phyloP scores from a whole-genome alignment of 2,329 filamentous ascomycete genomes.

The Aphanoascus verrucosus region DNA sequence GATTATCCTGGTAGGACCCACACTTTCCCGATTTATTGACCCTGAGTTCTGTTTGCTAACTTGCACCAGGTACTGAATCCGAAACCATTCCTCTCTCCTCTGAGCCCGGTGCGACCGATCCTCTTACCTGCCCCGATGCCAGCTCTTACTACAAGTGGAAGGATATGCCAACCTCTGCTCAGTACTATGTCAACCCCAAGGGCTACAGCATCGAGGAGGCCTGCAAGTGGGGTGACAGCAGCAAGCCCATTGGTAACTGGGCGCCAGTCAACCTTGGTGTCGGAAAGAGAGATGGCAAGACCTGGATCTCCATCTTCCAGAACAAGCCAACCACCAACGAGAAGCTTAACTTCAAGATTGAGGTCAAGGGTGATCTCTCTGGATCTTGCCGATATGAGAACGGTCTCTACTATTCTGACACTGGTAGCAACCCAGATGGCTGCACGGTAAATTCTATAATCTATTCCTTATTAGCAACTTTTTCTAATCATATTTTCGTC shows the following conservation, averaged over 20 bases:
- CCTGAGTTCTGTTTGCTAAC: conserved; percentile 5
- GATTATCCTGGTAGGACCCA: conserved; percentile 70
- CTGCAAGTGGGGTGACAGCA: conserved; percentile 65
- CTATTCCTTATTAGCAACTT: no score
- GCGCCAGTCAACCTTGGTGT: conserved; percentile 78
- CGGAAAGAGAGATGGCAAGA: conserved; percentile 57
- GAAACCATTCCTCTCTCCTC: conserved; percentile 71
- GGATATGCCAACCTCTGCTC: conserved; percentile 65
- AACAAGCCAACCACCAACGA: conserved; percentile 65
- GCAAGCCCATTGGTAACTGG: conserved; percentile 60
- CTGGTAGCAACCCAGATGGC: conserved; percentile 45
- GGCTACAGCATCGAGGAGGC: conserved; percentile 56
- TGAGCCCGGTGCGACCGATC: conserved; percentile 46
- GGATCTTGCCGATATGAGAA: conserved; percentile 56
- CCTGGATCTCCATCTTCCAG: conserved; percentile 74
- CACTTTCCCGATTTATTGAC: not conserved
- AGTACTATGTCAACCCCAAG: conserved; percentile 91
- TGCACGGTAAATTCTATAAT: conserved; percentile 56
- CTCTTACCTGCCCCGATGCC: conserved; percentile 66
- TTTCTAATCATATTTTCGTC: no score
- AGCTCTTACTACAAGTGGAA: conserved; percentile 67
- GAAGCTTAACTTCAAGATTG: conserved; percentile 65
- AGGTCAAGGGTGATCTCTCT: conserved; percentile 55
- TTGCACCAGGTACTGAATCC: conserved; percentile 53
- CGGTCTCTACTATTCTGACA: conserved; percentile 49